phyloP scores from a whole-genome alignment of 129 eudicot species.

The Mikania micrantha region DNA sequence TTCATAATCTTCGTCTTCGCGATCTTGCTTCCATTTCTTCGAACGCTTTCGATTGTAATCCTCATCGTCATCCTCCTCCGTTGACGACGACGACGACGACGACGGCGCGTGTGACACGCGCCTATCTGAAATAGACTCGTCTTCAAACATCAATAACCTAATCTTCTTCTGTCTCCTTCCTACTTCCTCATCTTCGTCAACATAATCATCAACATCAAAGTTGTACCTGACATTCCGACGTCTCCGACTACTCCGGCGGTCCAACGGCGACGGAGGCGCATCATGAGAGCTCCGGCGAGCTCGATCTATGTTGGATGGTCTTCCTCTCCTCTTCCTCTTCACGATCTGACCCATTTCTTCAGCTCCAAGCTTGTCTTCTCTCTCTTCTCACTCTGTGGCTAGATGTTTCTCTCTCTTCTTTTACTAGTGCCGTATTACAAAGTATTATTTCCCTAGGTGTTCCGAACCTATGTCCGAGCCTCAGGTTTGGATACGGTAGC shows the following conservation, averaged over 20 bases:
- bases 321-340: conserved; percentile 69
- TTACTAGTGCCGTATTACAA: conserved; percentile 37
- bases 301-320: conserved; percentile 89
- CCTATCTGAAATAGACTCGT: conserved; percentile 28
- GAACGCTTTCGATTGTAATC: conserved; percentile 32
- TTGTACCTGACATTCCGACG: conserved; percentile 78
- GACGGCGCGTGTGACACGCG: conserved; percentile 49
- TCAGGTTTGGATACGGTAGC: conserved; percentile 24
- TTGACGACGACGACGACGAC: conserved; percentile 24
- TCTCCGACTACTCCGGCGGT: conserved; percentile 64
- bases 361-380: conserved; percentile 24
- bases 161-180: conserved; percentile 72
- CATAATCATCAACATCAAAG: conserved; percentile 70
- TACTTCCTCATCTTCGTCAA: conserved; percentile 46
- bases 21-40: conserved; percentile 57
- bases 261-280: conserved; percentile 16
- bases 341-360: conserved; percentile 87
- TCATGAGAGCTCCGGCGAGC: conserved; percentile 29
- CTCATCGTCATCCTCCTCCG: neutral
- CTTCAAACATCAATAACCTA: conserved; percentile 36
- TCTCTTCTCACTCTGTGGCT: conserved; percentile 16
- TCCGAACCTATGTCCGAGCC: conserved; percentile 39
- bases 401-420: conserved; percentile 40
- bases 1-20: conserved; percentile 26
- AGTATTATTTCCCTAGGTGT: conserved; percentile 36